Base-by-base conservation (phyloP, 2,329 filamentous ascomycete genomes). In the Paraphoma chrysanthemicola region DNA sequence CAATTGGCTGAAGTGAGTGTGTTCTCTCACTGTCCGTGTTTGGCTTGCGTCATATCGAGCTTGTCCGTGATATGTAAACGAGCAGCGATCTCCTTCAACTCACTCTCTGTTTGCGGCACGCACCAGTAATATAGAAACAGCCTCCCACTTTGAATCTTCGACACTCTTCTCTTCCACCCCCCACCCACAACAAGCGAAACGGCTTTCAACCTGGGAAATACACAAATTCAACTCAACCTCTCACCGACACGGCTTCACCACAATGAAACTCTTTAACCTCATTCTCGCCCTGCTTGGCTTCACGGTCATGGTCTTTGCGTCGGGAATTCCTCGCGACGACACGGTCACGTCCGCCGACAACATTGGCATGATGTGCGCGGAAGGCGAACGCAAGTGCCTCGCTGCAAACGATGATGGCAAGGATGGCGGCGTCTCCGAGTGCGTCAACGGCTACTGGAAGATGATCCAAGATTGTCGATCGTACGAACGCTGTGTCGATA, bases 381-480 rank as follows among this genome's bases (percentile, higher is more conserved):
- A 53, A 17, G 45, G 36, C 43, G 42, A 56, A 3, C 14, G 49
- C 6, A 56, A 50, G 6, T 59, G 57, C 28, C 14, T 53, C 16
- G 47, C 54, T 2, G 42, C 17, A 3, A 42, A 55, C 17, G 17
- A 44, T 2, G 28, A 56, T 9, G 53, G 57, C 38, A 53, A 16
- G 0, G 53, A 43, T 16, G 57, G 57, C 9, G 50, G 38, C 2
- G 53, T 59, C 8, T 59, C 44, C 43, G 31, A 28, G 12, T 59
- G 57, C 30, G 41, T 39, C 6, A 30, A 56, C 11, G 53, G 53
- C 2, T n/a, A 36, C n/a, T 59, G 53, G 57, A 51, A 39, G 9
- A 28, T 48, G 2, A 36, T 45, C 14, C 39, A 41, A 33, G 47
- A 51, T 7, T 58, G 56, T 31, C 11, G 14, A 0, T 8, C 30